phyloP scores from a whole-genome alignment of 1,284 basidiomycete genomes.

The Cutaneotrichosporon cavernicola region DNA sequence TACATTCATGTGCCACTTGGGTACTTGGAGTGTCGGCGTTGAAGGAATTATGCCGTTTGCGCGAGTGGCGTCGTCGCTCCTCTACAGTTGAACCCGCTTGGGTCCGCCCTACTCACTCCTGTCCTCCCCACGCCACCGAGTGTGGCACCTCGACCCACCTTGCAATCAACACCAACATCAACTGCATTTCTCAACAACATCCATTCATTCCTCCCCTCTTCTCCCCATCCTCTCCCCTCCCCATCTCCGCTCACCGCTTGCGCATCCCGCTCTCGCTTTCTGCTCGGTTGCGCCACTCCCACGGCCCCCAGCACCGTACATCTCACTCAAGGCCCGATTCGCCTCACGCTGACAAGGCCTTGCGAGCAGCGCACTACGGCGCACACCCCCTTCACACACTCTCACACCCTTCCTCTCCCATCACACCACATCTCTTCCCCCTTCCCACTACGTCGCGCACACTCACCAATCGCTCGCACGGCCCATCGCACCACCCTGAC shows the following conservation, averaged over 20 bases:
- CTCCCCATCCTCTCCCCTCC: not conserved
- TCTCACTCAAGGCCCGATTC: not conserved
- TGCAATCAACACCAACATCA: not conserved
- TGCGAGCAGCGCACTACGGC: not conserved
- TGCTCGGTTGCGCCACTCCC: not conserved
- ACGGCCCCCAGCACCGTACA: too few relatives aligned
- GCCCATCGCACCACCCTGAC: not conserved
- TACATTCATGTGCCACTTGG: not conserved
- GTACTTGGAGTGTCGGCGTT: not conserved
- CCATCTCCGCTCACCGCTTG: not conserved
- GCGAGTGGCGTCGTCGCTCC: not conserved
- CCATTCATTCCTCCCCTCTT: not conserved
- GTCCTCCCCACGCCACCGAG: not conserved
- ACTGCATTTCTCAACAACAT: not conserved
- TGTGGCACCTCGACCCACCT: slow-evolving; percentile 1
- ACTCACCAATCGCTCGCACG: not conserved
- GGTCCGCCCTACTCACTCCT: not conserved
- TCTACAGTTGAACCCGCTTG: not conserved
- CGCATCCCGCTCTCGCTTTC: not conserved
- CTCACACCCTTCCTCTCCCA: not conserved
- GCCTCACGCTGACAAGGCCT: slow-evolving; percentile 3
- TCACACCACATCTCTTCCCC: not conserved
- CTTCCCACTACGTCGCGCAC: not conserved
- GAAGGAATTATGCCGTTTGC: not conserved
- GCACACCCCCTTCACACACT: not conserved